Base-by-base conservation (phyloP, 768 basidiomycete genomes). In the Boletus tomentosulus region DNA sequence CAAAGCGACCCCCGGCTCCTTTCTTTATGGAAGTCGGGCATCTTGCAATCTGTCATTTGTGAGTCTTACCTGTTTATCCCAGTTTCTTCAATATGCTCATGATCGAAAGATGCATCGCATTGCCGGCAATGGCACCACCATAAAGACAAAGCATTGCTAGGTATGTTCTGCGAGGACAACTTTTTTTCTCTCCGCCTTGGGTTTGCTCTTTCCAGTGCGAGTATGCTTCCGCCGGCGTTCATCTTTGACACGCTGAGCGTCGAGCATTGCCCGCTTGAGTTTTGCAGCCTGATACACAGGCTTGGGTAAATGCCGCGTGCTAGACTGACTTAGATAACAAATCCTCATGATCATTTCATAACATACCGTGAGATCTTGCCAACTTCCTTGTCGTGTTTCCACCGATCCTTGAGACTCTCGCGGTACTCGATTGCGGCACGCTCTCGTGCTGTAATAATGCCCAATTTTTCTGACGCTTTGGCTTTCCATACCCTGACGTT, bases 401-500 rank as follows among this genome's bases (percentile, higher is more conserved):
- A 99, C 60, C 89, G 78, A 59, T 93, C 83, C 66, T 87, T 84
- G 54, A 99, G 83, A 56, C 82, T 87, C 34, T 91, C 86, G 22
- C 97, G 78, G 73, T 98, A 98, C 70, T 98, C 95, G 58, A 95
- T 89, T 9, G 89, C 84, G 3, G 93, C 90, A 43, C 92, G 81
- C 67, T 98, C 96, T 51, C 93, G 80, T 15, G 91, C 87, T 49
- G 92, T 93, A 59, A 98, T 74, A 28, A 97, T 81, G 9, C 96
- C 97, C 34, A 99, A 77, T 68, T 91, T 95, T 61, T 94, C 93
- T 0, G 89, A 87, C 1, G 95, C 92, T 54, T 89, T 88, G 22
- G 91, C 85, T 69, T 98, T 98, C 95, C 95, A 97, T 65, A 98
- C 78, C 50, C 93, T 83, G 57, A 97, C 88, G 64, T 96, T 97